phyloP scores from a whole-genome alignment of 1,284 basidiomycete genomes.

The Austroboletus sp. region DNA sequence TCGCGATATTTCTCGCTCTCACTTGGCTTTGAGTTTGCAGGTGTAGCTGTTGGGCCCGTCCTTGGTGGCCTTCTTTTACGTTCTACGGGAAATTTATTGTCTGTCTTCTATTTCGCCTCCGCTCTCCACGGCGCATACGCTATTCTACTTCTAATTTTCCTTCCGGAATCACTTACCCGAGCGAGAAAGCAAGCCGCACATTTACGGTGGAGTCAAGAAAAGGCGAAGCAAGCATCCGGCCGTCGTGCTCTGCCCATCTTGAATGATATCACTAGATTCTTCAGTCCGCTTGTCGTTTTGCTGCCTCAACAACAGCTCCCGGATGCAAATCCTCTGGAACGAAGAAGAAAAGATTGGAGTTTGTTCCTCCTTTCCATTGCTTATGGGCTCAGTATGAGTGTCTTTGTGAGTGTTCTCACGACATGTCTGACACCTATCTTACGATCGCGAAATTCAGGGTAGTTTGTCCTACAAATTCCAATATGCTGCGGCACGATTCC shows the following conservation, averaged over 20 bases:
- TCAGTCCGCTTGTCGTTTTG: conserved; percentile 63
- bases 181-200: conserved; percentile 19
- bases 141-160: conserved; percentile 47
- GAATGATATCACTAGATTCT: conserved; percentile 47
- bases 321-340: conserved; percentile 36
- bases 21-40: conserved; percentile 56
- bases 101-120: conserved; percentile 65
- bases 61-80: conserved; percentile 62
- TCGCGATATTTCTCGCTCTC: conserved; percentile 59
- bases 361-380: conserved; percentile 52
- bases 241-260: conserved; percentile 10
- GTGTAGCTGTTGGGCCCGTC: conserved; percentile 68
- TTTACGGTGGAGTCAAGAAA: conserved; percentile 12
- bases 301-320: conserved; percentile 37
- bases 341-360: conserved; percentile 58
- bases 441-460: conserved; percentile 41
- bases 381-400: conserved; percentile 48
- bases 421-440: background rate
- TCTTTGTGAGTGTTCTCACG: conserved; percentile 45
- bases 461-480: conserved; percentile 61
- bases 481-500: conserved; percentile 59
- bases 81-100: conserved; percentile 50
- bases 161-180: conserved; percentile 70
- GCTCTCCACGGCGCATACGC: conserved; percentile 46
- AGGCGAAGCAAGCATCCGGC: conserved; percentile 1